Evolutionary conservation across 2,329 filamentous ascomycete genomes (phyloP), one percentile per base, ranked within the genome.

Genomic region (Penicillium sp.): DNA sequence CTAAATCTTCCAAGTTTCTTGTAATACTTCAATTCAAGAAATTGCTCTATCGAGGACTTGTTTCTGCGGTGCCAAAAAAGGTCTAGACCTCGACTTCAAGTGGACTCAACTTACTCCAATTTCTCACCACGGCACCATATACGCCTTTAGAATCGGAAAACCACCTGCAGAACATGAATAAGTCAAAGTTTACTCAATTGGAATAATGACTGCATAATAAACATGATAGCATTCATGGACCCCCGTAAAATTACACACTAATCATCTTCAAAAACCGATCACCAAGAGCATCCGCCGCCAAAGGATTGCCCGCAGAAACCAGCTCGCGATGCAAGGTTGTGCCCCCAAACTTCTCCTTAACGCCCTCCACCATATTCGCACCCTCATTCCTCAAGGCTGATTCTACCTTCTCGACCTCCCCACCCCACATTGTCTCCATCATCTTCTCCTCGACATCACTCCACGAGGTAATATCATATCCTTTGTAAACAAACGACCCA

Each of bases 391-490:
- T 63, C 46, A 77, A 51, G 7, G 54, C 59, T 4, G 64, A 62
- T 54, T 71, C 75, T 5, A 74, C 71, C 58, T 74, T 76, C 43
- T 68, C 59, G 3, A 76, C 64, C 56, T 76, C 72, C 0, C 72
- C 74, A 4, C 72, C 59, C 25, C 72, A 53, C 46, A 72, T 46
- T n/a, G 62, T 72, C 64, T 77, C 75, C 70, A 76, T 74, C 16
- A 71, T 46, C 55, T 68, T 72, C 60, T 77, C 75, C 57, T 77
- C 74, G 0, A 62, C 65, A 58, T 76, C 72, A 35, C 70, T 73
- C 67, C 72, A 76, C 31, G 65, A 67, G 1, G 72, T 76, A 28
- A 77, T 68, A 55, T 71, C 68, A 52, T 76, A 77, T 13, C 72
- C 74, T 35, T 72, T 69, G 50, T 76, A 77, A 19, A 66, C 70